phyloP scores from a whole-genome alignment of 495 filamentous ascomycete species.

The Penicillium odoratum region DNA sequence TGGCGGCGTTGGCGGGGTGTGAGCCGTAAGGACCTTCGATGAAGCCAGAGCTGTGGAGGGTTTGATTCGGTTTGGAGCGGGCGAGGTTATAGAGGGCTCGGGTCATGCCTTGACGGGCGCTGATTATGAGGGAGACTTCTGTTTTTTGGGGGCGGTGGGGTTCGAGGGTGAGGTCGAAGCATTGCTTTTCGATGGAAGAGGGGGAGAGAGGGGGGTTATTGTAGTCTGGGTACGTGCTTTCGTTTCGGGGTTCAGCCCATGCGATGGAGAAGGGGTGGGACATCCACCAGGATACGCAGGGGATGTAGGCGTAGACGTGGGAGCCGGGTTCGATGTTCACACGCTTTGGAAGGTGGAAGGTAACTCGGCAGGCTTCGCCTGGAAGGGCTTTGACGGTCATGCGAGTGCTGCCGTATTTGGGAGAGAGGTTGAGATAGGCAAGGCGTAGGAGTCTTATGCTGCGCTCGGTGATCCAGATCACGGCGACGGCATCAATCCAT shows the following conservation, averaged over 20 bases:
- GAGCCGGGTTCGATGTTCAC: slow-evolving; percentile 74
- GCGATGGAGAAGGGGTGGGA: slow-evolving; percentile 61
- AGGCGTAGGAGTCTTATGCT: slow-evolving; percentile 51
- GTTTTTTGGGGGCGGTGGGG: slow-evolving; percentile 40
- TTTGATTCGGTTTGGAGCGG: slow-evolving; percentile 54
- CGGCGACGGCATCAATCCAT: slow-evolving; percentile 61
- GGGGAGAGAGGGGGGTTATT: slow-evolving; percentile 14
- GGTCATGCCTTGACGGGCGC: slow-evolving; percentile 83
- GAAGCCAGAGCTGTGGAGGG: slow-evolving; percentile 59
- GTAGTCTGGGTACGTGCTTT: slow-evolving; percentile 10
- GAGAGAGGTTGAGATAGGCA: slow-evolving; percentile 60
- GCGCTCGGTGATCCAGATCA: slow-evolving; percentile 68
- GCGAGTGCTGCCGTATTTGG: slow-evolving; percentile 36
- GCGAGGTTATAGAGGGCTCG: slow-evolving; percentile 70
- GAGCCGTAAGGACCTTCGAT: slow-evolving; percentile 86
- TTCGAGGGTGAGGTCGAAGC: slow-evolving; percentile 28
- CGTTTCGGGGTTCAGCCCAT: slow-evolving; percentile 45
- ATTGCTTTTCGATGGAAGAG: slow-evolving; percentile 44
- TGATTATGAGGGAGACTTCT: slow-evolving; percentile 74
- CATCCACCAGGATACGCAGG: slow-evolving; percentile 69
- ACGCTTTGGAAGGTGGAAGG: slow-evolving; percentile 73
- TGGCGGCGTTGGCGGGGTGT: slow-evolving; percentile 59
- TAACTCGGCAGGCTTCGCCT: slow-evolving; percentile 57
- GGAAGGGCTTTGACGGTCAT: slow-evolving; percentile 54
- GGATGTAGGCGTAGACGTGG: slow-evolving; percentile 83